phyloP scores from a whole-genome alignment of 192 early-diverging fungal species.

The Backusella psychrophila region DNA sequence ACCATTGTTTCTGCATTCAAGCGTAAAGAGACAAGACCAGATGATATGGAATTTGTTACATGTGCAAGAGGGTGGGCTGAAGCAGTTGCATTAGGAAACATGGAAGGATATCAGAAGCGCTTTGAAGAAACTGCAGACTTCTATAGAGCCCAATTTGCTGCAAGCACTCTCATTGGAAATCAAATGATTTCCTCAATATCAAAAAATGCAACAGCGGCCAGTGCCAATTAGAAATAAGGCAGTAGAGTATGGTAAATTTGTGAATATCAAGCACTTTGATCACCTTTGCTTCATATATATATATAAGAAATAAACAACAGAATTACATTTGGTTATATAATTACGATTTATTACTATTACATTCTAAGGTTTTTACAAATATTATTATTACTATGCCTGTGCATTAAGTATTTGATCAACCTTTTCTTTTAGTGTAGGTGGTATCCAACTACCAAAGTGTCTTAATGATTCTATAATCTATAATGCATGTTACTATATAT shows the following conservation, averaged over 20 bases:
- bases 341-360: not conserved
- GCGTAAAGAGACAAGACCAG: conserved; percentile 68
- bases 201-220: conserved; percentile 28
- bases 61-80: conserved; percentile 91
- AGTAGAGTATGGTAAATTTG: too few species aligned
- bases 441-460: not conserved
- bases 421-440: not conserved
- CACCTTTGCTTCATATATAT: not conserved
- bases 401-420: not conserved
- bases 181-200: conserved; percentile 56
- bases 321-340: not conserved
- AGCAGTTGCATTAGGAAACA: conserved; percentile 76
- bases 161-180: conserved; percentile 51
- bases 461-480: not conserved
- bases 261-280: too few species aligned
- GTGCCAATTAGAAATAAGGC: not conserved
- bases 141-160: conserved; percentile 63
- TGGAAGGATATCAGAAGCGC: conserved; percentile 79
- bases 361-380: not conserved
- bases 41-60: conserved; percentile 88
- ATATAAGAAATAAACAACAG: too few species aligned
- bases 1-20: conserved; percentile 80
- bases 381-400: not conserved
- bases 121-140: conserved; percentile 85
- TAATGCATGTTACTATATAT: not conserved